Base-by-base conservation (phyloP, 495 filamentous ascomycete genomes). In the Niebla homalea region DNA sequence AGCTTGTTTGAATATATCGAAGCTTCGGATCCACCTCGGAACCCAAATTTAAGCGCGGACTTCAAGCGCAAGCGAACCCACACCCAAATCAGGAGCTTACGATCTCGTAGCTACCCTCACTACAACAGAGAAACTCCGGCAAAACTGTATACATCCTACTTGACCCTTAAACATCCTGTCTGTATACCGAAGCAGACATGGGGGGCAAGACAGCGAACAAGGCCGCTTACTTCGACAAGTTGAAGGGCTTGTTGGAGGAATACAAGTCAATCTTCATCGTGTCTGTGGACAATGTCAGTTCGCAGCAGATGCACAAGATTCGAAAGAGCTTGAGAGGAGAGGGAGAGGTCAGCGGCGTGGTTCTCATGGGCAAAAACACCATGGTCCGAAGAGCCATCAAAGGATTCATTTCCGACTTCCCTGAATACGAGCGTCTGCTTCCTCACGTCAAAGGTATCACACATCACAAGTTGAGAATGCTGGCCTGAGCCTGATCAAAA, bases 241-340 rank as follows among this genome's bases (percentile, higher is more conserved):
- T 98, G 64, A 94, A 95, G 81, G 72, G 67, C 64, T 78, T 95
- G 64, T 80, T 95, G 63, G 83, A 94, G 73, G 79, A 85, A 63
- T 95, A 94, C 82, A 77, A 78, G 67, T 85, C 81, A 59, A 83
- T 96, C 75, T 99, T 99, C 86, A 89, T 99, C 67, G 89, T 95
- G 67, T 78, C 78, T 62, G 84, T 93, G 69, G 87, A 93, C 79
- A 93, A 92, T 90, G 47, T 85, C 71, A 85, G 81, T 68, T 99
- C 92, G 49, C 92, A 99, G 82, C 92, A 99, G 81, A 99, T 99
- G 92, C 92, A 99, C 85, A 92, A 99, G 79, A 97, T 97, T 69
- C 84, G 92, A 71, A 73, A 80, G 60, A 71, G 83, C 62, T 80
- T 96, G 67, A 85, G 89, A 70, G 83, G 85, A 36, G 73, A 93